Conservation (phyloP, 2,329 filamentous ascomycete genomes). For the Colletotrichum nymphaeae region DNA sequence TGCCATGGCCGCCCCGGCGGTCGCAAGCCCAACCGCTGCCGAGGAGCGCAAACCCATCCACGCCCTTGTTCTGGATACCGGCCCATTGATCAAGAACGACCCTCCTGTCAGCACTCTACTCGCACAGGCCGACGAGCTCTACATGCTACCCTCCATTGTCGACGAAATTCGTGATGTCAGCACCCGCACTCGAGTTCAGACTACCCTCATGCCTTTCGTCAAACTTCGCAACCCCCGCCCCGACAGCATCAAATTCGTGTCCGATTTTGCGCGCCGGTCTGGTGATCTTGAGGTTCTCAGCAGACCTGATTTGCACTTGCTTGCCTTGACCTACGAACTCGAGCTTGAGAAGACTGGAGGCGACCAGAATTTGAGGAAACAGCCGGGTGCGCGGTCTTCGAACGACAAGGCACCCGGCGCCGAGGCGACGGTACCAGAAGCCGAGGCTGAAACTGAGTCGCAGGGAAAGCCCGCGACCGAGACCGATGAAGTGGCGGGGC, state of each 20-base stretch:
- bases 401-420: conserved; percentile 74
- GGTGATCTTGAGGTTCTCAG: conserved; percentile 91
- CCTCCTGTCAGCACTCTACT: conserved; percentile 86
- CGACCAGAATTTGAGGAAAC: conserved; percentile 83
- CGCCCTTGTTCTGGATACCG: conserved; percentile 88
- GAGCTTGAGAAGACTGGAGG: conserved; percentile 92
- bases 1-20: conserved; percentile 10
- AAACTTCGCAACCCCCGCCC: conserved; percentile 79
- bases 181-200: conserved; percentile 84
- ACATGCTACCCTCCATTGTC: conserved; percentile 88
- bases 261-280: conserved; percentile 87
- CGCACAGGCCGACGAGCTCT: conserved; percentile 78
- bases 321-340: conserved; percentile 94
- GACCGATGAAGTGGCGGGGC: conserved; percentile 32
- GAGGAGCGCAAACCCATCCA: conserved; percentile 74
- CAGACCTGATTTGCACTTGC: conserved; percentile 86
- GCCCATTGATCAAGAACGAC: conserved; percentile 93
- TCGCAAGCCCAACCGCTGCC: conserved; percentile 19
- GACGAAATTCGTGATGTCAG: conserved; percentile 88
- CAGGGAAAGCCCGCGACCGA: conserved; percentile 39
- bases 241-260: conserved; percentile 82
- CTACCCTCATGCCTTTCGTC: conserved; percentile 86
- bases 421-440: background rate
- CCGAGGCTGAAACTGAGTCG: conserved; percentile 36
- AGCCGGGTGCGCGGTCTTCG: conserved; percentile 81